Conservation (phyloP, 2,329 filamentous ascomycete genomes). For the Epicoccum sorghinum region DNA sequence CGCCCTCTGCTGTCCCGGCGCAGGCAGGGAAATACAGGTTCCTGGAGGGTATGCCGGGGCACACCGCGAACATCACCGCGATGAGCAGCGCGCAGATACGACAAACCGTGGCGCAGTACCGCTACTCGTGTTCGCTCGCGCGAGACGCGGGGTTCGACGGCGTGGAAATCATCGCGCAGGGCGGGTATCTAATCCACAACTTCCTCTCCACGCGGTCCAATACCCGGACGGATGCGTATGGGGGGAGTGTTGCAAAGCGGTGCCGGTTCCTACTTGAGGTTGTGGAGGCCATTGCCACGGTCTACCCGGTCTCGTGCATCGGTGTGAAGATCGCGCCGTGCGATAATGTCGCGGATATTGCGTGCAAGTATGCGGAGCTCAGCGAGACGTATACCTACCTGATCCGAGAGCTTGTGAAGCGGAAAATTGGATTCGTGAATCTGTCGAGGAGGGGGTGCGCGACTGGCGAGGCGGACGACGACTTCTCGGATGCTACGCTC, state of each 20-base stretch:
- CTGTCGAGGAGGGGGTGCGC: slow-evolving; percentile 10
- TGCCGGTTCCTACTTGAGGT: slow-evolving; percentile 42
- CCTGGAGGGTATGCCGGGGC: slow-evolving; percentile 17
- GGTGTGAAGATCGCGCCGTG: slow-evolving; percentile 37
- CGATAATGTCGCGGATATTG: slow-evolving; percentile 23
- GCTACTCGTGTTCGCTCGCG: slow-evolving; percentile 1
- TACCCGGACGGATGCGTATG: slow-evolving; percentile 39
- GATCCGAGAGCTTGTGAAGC: slow-evolving; percentile 6
- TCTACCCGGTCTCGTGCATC: slow-evolving; percentile 25
- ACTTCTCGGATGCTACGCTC: slow-evolving; percentile 5
- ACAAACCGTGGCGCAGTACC: slow-evolving; percentile 12
- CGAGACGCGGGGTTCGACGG: slow-evolving; percentile 18
- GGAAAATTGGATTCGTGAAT: slow-evolving; percentile 8
- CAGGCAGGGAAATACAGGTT: slow-evolving; percentile 25
- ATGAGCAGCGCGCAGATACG: slow-evolving; percentile 3
- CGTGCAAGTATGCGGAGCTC: slow-evolving; percentile 10
- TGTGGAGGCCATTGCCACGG: slow-evolving; percentile 32
- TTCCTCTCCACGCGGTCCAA: slow-evolving; percentile 29
- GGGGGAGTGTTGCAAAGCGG: slow-evolving; percentile 39
- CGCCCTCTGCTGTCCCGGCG: slow-evolving; percentile 22
- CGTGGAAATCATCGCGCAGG: slow-evolving; percentile 21
- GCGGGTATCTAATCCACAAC: slow-evolving; percentile 22
- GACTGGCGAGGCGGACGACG: not conserved
- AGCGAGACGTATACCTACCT: slow-evolving; percentile 17
- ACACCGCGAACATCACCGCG: slow-evolving; percentile 8